Evolutionary conservation across 2,329 filamentous ascomycete species (phyloP).

Genomic region (Thermomyces lanuginosus): DNA sequence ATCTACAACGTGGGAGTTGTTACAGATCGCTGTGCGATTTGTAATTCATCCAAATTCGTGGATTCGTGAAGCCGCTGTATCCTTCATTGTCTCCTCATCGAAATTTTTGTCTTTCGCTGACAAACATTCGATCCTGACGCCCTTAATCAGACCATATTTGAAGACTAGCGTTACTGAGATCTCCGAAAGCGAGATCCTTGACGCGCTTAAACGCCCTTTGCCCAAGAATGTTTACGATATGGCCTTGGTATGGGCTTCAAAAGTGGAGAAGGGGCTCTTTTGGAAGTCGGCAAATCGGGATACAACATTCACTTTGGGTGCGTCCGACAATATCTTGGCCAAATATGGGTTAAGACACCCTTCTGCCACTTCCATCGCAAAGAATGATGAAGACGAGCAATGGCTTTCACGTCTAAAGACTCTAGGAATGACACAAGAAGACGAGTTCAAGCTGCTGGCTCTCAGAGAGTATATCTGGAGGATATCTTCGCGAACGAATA

Average conservation of each 20-base stretch:
- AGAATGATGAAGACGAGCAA: conserved; percentile 83
- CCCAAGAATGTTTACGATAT: conserved; percentile 69
- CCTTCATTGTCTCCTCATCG: conserved; percentile 65
- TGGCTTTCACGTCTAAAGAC: conserved; percentile 79
- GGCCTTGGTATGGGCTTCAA: conserved; percentile 68
- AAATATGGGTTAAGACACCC: conserved; percentile 38
- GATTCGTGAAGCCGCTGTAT: conserved; percentile 78
- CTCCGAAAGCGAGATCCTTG: conserved; percentile 57
- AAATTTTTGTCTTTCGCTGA: conserved; percentile 65
- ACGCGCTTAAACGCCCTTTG: conserved; percentile 67
- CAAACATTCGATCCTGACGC: conserved; percentile 64
- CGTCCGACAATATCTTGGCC: conserved; percentile 29
- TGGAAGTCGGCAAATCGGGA: conserved; percentile 65
- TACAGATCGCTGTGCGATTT: conserved; percentile 69
- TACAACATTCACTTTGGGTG: conserved; percentile 49
- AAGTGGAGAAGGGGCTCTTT: conserved; percentile 65
- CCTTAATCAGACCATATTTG: conserved; percentile 65
- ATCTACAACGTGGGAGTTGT: conserved; percentile 69
- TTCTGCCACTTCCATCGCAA: conserved; percentile 46
- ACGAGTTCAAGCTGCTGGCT: conserved; percentile 76
- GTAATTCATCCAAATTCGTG: conserved; percentile 88
- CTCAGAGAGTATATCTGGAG: conserved; percentile 86
- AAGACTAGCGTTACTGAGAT: conserved; percentile 56
- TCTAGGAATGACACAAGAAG: conserved; percentile 63
- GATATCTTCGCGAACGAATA: conserved; percentile 53